Conservation (phyloP, 495 filamentous ascomycete species). For the Terfezia boudieri region DNA sequence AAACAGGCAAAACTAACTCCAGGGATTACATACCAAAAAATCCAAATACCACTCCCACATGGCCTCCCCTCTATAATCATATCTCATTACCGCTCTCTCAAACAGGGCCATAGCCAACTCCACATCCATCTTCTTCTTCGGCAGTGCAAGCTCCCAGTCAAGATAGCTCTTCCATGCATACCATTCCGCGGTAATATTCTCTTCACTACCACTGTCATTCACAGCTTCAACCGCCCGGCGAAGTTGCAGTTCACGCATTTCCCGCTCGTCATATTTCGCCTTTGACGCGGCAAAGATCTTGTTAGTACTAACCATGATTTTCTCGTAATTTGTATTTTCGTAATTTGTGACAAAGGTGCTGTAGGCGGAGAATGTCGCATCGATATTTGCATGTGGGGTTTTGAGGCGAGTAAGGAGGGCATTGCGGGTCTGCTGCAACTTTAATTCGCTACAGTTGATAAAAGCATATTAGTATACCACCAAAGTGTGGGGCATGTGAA, state of each 20-base stretch:
- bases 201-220: constrained; percentile 27
- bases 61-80: constrained; percentile 19
- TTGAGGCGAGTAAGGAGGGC: constrained; percentile 54
- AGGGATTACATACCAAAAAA: constrained; percentile 29
- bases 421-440: constrained; percentile 37
- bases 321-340: constrained; percentile 52
- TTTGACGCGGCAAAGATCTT: constrained; percentile 44
- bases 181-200: constrained; percentile 25
- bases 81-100: constrained; percentile 51
- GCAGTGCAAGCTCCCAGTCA: constrained; percentile 52
- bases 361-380: constrained; percentile 60
- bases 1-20: constrained; percentile 11
- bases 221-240: constrained; percentile 37
- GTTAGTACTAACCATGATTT: constrained; percentile 50
- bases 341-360: constrained; percentile 62
- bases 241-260: constrained; percentile 48
- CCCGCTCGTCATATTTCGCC: constrained; percentile 41
- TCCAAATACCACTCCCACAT: constrained; percentile 68
- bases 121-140: constrained; percentile 28
- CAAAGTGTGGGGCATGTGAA: constrained; percentile 29
- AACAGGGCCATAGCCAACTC: constrained; percentile 28
- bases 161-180: constrained; percentile 41
- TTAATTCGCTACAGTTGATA: constrained; percentile 2
- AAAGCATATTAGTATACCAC: constrained; percentile 14
- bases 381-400: constrained; percentile 66